Evolutionary conservation across 768 basidiomycete genomes (phyloP).

Genomic region (Suillus spraguei): DNA sequence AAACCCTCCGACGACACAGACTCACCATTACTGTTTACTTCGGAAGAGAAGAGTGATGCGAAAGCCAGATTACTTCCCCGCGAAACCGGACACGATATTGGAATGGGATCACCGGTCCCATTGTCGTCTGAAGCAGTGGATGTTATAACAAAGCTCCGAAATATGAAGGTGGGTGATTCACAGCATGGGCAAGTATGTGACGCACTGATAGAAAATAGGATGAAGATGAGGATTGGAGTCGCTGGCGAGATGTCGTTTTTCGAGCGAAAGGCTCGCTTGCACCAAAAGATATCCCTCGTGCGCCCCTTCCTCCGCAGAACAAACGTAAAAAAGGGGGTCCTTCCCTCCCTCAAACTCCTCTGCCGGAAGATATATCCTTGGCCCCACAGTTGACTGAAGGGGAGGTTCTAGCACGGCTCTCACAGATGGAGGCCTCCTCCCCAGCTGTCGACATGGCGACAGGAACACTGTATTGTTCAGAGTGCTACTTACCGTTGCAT

Average conservation of each 20-base stretch:
- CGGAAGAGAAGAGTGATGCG: conserved; percentile 9
- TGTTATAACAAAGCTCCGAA: conserved; percentile 77
- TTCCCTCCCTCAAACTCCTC: neutral
- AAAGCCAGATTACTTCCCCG: conserved; percentile 63
- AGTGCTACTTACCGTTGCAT: conserved; percentile 91
- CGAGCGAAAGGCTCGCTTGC: conserved; percentile 65
- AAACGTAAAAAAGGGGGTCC: conserved; percentile 57
- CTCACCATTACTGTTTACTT: neutral
- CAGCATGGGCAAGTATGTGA: neutral
- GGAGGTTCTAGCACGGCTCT: conserved; percentile 49
- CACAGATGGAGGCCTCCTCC: conserved; percentile 22
- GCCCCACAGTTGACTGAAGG: conserved; percentile 43
- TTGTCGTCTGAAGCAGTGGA: conserved; percentile 76
- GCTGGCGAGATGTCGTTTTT: conserved; percentile 86
- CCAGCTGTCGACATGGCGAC: conserved; percentile 41
- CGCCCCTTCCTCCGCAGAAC: conserved; percentile 62
- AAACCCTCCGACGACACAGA: neutral
- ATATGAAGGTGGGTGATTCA: conserved; percentile 70
- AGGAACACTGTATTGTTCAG: conserved; percentile 71
- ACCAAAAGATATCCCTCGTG: conserved; percentile 31
- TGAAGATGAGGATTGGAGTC: conserved; percentile 85
- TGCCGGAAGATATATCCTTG: neutral
- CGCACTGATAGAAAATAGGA: conserved; percentile 48
- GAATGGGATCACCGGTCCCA: conserved; percentile 84
- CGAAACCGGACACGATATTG: conserved; percentile 86